Evolutionary conservation across 257 asterid genomes (phyloP), one percentile per base, ranked within the genome.

Genomic region (Craterostigma plantagineum): DNA sequence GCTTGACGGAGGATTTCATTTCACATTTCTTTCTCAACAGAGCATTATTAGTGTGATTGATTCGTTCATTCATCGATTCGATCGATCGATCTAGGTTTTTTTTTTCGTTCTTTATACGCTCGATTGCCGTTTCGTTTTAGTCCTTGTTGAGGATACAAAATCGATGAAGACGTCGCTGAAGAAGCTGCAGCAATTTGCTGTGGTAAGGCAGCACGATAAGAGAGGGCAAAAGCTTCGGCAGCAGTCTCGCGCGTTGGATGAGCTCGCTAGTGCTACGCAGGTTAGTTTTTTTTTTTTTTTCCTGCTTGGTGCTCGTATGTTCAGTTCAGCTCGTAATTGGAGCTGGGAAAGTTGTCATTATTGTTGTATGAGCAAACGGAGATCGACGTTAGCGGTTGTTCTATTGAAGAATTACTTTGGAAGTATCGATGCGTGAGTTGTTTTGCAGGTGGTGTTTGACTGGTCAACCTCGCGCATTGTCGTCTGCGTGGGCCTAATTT

Each of bases 261-360:
- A 87, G 51, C 75, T 78, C 41, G 77, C 67, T 52, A 71, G 71
- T 54, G 93, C 97, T 41, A 58, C 87, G n/a, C 92, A 71, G 95
- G 97, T 86, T 23, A 4, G 7, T 11, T 33, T 9, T 13, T 7
- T 11, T n/a, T 46, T 15, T 11, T 11, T 12, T 9, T 33, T 39
- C 43, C 3, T 10, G 33, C 7, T 43, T 43, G 9, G 33, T 15
- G 6, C 13, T 43, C 1, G 1, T 9, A 2, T 10, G 48, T 43
- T 14, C 0, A 16, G 16, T 23, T 36, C 11, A 36, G 14, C 14
- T 36, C 40, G 6, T 23, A 6, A 23, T 23, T 6, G 30, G 30
- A 23, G 6, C 30, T 23, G 30, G 2, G 30, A 23, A 23, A n/a
- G n/a, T n/a, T n/a, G 30, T 23, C 6, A 6, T 23, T 2, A 23